A percentile compares a stretch with the other conserved stretches of the same genome.
Conservation (phyloP, 2,329 filamentous ascomycete species). For the Cladosporium sp. region DNA sequence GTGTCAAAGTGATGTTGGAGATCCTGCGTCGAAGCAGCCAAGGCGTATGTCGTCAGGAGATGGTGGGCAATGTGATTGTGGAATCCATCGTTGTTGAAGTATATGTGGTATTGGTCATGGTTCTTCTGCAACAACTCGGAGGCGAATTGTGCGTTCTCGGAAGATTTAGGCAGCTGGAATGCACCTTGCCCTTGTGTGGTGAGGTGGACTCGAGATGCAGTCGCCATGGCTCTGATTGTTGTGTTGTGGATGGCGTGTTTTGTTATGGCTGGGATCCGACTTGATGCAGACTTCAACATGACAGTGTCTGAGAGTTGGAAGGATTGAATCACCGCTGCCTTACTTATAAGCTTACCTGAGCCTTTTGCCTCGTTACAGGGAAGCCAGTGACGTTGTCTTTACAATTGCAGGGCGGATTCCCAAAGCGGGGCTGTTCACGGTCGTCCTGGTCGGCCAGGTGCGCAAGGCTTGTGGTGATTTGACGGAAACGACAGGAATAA, state of each 20-base stretch:
- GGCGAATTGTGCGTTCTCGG: conserved; percentile 57
- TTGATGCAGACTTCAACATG: background rate
- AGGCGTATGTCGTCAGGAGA: conserved; percentile 69
- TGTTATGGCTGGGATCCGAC: background rate
- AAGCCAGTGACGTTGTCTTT: background rate
- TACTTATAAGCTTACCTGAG: too few relatives aligned
- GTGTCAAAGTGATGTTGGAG: conserved; percentile 61
- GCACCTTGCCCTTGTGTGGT: conserved; percentile 40
- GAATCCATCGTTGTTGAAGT: conserved; percentile 69
- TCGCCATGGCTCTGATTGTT: conserved; percentile 42
- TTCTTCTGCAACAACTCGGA: conserved; percentile 72
- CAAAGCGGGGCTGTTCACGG: background rate
- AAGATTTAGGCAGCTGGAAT: conserved; percentile 38
- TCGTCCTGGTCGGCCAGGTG: too few relatives aligned
- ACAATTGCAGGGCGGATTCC: background rate
- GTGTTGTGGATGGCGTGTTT: background rate
- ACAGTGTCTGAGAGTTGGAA: background rate
- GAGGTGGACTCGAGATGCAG: conserved; percentile 44
- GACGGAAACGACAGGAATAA: too few relatives aligned
- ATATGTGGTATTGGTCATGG: conserved; percentile 69
- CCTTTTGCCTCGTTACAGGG: background rate
- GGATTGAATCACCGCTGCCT: too few relatives aligned
- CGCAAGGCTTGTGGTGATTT: too few relatives aligned
- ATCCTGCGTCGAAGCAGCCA: conserved; percentile 58
- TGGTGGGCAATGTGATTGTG: conserved; percentile 82